These are phyloP conservation scores for Tephrocybe sp. DNA, from an alignment of 768 basidiomycete species.

Conservation along the genomic window DNA sequence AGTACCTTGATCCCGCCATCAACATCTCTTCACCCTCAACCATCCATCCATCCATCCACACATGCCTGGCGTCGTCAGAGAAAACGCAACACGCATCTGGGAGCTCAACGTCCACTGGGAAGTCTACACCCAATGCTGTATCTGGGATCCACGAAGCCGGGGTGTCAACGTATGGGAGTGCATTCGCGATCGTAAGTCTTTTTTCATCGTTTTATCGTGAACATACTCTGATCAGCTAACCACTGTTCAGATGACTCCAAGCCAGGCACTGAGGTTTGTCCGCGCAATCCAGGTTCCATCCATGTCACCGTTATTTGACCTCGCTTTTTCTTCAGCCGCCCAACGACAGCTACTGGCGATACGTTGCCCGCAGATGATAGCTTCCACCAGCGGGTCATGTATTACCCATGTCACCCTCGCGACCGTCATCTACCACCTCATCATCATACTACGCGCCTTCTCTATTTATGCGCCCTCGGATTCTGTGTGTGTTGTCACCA, in stretches of 20 bases:
- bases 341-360: constrained; percentile 47
- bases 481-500: not conserved
- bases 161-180: constrained; percentile 81
- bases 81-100: constrained; percentile 71
- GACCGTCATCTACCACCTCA: constrained; percentile 15
- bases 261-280: constrained; percentile 43
- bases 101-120: constrained; percentile 67
- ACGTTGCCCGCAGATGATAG: constrained; percentile 43
- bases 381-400: not conserved
- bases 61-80: constrained; percentile 52
- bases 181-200: constrained; percentile 60
- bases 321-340: constrained; percentile 29
- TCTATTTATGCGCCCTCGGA: constrained; percentile 13
- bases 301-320: constrained; percentile 15
- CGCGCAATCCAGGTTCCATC: not conserved
- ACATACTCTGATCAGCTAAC: constrained; percentile 5
- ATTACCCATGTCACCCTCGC: constrained; percentile 15
- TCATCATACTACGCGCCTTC: constrained; percentile 7
- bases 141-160: constrained; percentile 66
- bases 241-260: constrained; percentile 55
- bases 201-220: constrained; percentile 2
- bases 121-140: constrained; percentile 64
- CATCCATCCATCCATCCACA: constrained; percentile 4
- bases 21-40: not conserved
- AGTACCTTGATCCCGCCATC: no score